Conservation (phyloP, 2,329 filamentous ascomycete species). For the Colletotrichum tofieldiae region DNA sequence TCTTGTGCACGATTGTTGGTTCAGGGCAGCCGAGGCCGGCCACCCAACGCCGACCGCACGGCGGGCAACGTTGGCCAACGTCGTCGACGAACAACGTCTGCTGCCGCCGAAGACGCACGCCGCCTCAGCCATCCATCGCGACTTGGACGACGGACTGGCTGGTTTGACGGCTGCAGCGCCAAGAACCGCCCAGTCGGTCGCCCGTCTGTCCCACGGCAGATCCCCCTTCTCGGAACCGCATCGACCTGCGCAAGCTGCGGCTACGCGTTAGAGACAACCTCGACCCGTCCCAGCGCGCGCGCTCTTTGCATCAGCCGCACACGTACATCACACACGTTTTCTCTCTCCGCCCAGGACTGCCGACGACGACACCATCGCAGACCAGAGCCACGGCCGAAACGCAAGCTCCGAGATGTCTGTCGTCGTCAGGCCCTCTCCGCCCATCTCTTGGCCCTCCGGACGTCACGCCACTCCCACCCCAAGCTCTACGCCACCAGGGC, state of each 20-base stretch:
- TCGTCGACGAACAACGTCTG: not conserved
- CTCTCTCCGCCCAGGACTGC: too few relatives aligned
- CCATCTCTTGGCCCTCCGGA: not conserved
- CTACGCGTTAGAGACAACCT: not conserved
- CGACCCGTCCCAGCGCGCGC: not conserved
- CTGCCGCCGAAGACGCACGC: not conserved
- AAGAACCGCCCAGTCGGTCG: not conserved
- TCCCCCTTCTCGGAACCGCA: not conserved
- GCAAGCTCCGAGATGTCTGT: not conserved
- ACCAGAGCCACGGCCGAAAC: slow-evolving; percentile 10
- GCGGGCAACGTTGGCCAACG: not conserved
- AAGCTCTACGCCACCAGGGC: not conserved
- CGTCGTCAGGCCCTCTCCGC: not conserved
- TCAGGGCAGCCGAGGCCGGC: not conserved
- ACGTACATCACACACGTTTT: too few relatives aligned
- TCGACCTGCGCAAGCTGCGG: slow-evolving; percentile 3
- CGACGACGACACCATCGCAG: slow-evolving; percentile 4
- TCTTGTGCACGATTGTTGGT: not conserved
- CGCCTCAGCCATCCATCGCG: not conserved
- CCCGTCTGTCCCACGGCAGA: not conserved
- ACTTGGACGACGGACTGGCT: not conserved
- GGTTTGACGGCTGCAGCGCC: slow-evolving; percentile 1
- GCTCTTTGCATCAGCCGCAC: not conserved
- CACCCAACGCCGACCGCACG: not conserved
- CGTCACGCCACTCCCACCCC: not conserved